Evolutionary conservation across 2,329 filamentous ascomycete genomes (phyloP).

Genomic region (Chaetothyriales sp.): DNA sequence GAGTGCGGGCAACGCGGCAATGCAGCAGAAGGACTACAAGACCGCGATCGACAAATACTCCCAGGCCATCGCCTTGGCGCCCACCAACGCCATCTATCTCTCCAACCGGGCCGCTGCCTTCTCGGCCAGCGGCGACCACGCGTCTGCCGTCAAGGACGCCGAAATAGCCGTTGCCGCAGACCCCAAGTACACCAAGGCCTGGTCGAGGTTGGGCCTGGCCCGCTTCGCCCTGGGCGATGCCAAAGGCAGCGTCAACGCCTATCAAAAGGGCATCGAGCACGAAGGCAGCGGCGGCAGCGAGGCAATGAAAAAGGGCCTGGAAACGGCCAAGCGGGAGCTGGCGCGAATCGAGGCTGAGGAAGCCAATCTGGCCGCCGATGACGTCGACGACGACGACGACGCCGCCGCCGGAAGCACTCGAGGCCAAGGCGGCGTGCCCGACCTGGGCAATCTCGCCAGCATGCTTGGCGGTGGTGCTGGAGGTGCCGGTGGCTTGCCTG

Average conservation of each 20-base stretch:
- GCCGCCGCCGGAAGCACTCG: slow-evolving; percentile 34
- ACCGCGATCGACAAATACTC: slow-evolving; percentile 77
- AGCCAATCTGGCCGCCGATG: slow-evolving; percentile 37
- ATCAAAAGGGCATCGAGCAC: slow-evolving; percentile 79
- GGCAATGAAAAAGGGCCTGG: slow-evolving; percentile 92
- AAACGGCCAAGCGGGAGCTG: slow-evolving; percentile 79
- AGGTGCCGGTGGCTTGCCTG: slow-evolving; percentile 61
- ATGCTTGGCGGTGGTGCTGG: slow-evolving; percentile 55
- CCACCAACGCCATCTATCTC: slow-evolving; percentile 87
- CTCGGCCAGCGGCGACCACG: slow-evolving; percentile 71
- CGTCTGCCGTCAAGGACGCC: slow-evolving; percentile 70
- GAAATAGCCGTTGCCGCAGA: slow-evolving; percentile 81
- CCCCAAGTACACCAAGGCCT: slow-evolving; percentile 91
- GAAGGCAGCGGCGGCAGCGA: slow-evolving; percentile 91
- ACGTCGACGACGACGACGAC: slow-evolving; percentile 40
- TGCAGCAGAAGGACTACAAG: slow-evolving; percentile 84
- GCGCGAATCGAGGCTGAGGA: slow-evolving; percentile 58
- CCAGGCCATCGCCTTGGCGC: slow-evolving; percentile 65
- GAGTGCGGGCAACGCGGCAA: slow-evolving; percentile 80
- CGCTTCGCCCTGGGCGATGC: slow-evolving; percentile 84
- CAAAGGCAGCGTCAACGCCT: slow-evolving; percentile 86
- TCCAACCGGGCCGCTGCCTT: slow-evolving; percentile 94
- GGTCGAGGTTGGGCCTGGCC: slow-evolving; percentile 84
- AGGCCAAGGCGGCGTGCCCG: slow-evolving; percentile 50
- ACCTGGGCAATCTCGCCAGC: slow-evolving; percentile 55